Evolutionary conservation across 2,329 filamentous ascomycete genomes (phyloP), one percentile per base, ranked within the genome.

Genomic region (Hypoxylon sp.): DNA sequence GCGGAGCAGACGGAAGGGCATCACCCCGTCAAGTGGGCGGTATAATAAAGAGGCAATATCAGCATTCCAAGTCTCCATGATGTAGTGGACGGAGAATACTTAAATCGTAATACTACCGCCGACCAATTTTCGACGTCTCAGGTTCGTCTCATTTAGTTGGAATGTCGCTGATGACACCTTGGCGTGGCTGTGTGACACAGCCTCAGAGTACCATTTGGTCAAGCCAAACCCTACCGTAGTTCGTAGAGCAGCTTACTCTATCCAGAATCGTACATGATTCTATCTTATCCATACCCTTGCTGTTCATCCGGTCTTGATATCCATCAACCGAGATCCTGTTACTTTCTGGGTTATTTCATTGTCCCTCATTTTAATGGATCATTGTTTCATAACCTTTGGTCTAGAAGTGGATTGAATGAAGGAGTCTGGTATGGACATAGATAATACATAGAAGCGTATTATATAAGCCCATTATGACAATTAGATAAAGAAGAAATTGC

Each of bases 41-140:
- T 75, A 75, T 26, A 75, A 29, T 17, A 85, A 84, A 37, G 83
- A 82, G 6, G 68, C 73, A 29, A 70, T 65, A n/a, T 70, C 68
- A 5, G 55, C 22, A 22, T 73, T 74, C 68, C 73, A 74, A 3
- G 59, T 51, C 53, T 72, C 70, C 73, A 75, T 74, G 33, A 24
- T 42, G 42, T 33, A n/a, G 14, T 33, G 35, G 2, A 37, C 3
- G 4, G 14, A 19, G 39, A 19, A 3, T 11, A 44, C 2, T 22
- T 19, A 22, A 17, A 31, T 31, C 6, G 29, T 31, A 31, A 31
- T 2, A 4, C 3, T 5, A 2, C 19, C 5, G 17, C 9, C 10
- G 6, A 11, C 14, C 39, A 44, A 19, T 44, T 9, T 44, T 44
- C 14, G 9, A 44, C 3, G 17, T 11, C 39, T n/a, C 10, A 44